phyloP scores from a whole-genome alignment of 768 basidiomycete genomes.

The Thelephora aurantiotincta region DNA sequence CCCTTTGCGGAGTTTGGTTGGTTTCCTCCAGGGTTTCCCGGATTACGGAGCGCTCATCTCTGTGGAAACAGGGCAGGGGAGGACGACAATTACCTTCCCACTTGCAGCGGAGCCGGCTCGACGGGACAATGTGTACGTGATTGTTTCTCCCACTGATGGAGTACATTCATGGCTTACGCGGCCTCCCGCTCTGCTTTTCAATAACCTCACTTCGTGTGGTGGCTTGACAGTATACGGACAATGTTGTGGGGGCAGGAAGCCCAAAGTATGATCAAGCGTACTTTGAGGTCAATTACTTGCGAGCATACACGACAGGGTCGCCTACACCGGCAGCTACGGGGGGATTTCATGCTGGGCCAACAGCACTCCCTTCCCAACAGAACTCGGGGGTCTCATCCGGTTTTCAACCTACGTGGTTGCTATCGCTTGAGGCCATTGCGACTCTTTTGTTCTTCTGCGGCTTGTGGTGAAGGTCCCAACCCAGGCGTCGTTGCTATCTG shows the following conservation, averaged over 20 bases:
- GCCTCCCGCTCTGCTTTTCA: too few species aligned
- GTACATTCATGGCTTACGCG: too few species aligned
- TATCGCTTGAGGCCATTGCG: too few species aligned
- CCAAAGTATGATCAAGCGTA: conserved; percentile 42
- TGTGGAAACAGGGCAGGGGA: conserved; percentile 31
- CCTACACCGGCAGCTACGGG: conserved; percentile 9
- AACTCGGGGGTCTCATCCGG: too few species aligned
- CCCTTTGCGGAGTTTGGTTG: conserved; percentile 36
- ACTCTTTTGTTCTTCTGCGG: too few species aligned
- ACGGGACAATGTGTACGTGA: conserved; percentile 26
- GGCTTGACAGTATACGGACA: conserved; percentile 30
- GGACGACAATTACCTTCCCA: conserved; percentile 23
- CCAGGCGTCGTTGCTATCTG: too few species aligned
- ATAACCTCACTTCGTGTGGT: too few species aligned
- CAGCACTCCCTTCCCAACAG: too few species aligned
- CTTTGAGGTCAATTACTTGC: conserved; percentile 56
- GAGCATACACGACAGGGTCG: conserved; percentile 33
- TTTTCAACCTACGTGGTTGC: too few species aligned
- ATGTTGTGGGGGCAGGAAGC: conserved; percentile 39
- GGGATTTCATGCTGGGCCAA: neutral
- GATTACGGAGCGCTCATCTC: neutral
- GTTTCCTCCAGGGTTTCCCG: conserved; percentile 4
- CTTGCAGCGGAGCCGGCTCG: conserved; percentile 22
- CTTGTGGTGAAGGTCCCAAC: too few species aligned
- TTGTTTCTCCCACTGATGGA: neutral